phyloP scores from a whole-genome alignment of 768 basidiomycete genomes.

The Daedaleopsis nitida region DNA sequence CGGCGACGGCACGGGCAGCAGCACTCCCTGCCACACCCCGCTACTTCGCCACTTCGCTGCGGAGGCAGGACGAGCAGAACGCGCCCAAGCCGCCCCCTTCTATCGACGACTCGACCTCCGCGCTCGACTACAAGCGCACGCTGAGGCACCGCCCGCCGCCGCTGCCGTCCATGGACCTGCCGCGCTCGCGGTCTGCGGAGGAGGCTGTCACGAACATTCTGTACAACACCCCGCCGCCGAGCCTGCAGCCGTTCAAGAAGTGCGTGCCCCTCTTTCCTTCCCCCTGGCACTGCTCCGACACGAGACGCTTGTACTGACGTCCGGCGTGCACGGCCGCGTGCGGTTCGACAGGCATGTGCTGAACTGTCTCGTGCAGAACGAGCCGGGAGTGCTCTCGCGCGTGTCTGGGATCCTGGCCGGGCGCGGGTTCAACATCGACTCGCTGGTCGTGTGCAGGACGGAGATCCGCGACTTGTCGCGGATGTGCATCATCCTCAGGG shows the following conservation, averaged over 20 bases:
- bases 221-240: slow-evolving; percentile 94
- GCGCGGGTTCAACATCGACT: slow-evolving; percentile 98
- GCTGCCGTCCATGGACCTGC: slow-evolving; percentile 83
- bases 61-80: slow-evolving; percentile 18
- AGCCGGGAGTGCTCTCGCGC: slow-evolving; percentile 98
- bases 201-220: slow-evolving; percentile 98
- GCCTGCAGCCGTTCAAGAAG: slow-evolving; percentile 92
- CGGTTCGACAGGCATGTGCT: slow-evolving; percentile 72
- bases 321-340: neutral
- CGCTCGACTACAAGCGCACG: slow-evolving; percentile 88
- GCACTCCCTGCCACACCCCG: neutral
- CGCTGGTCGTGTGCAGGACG: slow-evolving; percentile 95
- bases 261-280: slow-evolving; percentile 35
- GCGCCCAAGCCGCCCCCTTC: slow-evolving; percentile 71
- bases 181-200: slow-evolving; percentile 81
- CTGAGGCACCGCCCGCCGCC: slow-evolving; percentile 79
- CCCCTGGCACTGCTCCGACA: neutral
- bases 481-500: slow-evolving; percentile 96
- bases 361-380: slow-evolving; percentile 98
- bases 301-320: neutral
- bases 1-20: neutral
- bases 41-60: slow-evolving; percentile 2
- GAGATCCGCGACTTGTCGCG: slow-evolving; percentile 96
- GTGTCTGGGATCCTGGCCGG: slow-evolving; percentile 97
- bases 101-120: slow-evolving; percentile 93